Evolutionary conservation across 169 alveolate species (phyloP).

Genomic region (Plasmodium gaboni): DNA sequence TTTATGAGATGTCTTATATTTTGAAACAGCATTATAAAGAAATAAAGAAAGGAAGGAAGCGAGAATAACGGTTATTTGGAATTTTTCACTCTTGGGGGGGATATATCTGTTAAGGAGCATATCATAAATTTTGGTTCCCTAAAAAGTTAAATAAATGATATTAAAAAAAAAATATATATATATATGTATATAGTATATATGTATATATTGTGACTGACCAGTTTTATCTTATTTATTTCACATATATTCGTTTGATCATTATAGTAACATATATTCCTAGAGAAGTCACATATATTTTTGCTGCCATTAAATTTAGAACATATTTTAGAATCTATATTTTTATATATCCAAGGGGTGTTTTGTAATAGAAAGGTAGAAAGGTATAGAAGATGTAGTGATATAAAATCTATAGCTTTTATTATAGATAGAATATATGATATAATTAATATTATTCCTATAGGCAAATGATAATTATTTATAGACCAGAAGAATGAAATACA

Average conservation of each 20-base stretch:
- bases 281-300: constrained; percentile 36
- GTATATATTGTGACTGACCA: background rate
- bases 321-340: constrained; percentile 38
- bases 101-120: constrained; percentile 33
- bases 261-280: constrained; percentile 51
- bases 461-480: constrained; percentile 23
- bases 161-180: background rate
- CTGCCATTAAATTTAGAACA: constrained; percentile 59
- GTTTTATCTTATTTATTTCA: constrained; percentile 40
- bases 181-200: background rate
- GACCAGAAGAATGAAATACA: constrained; percentile 51
- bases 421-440: constrained; percentile 48
- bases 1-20: constrained; percentile 47
- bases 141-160: background rate
- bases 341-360: constrained; percentile 52
- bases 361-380: constrained; percentile 20
- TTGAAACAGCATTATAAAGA: constrained; percentile 33
- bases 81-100: constrained; percentile 29
- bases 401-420: constrained; percentile 36
- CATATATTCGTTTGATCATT: constrained; percentile 15
- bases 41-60: constrained; percentile 32
- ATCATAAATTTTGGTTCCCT: constrained; percentile 60
- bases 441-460: constrained; percentile 38
- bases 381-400: constrained; percentile 20
- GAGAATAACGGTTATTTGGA: constrained; percentile 2